Evolutionary conservation across 306 rosid genomes (phyloP).

Genomic region (Medicago arabica): DNA sequence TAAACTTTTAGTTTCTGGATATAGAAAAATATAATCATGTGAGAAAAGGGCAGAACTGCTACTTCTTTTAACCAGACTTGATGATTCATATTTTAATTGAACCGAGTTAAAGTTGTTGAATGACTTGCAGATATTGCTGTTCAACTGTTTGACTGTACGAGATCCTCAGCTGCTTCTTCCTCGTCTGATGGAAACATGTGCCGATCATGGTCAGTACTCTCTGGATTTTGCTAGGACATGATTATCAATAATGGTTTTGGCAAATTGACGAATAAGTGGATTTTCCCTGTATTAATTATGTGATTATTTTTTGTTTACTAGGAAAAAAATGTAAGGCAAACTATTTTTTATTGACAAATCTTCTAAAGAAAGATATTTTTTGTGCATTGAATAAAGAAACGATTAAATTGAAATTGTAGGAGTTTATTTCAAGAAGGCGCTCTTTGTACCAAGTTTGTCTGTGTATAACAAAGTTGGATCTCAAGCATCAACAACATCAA

Average conservation of each 20-base stretch:
- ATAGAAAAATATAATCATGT: background rate
- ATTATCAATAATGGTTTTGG: conserved; percentile 27
- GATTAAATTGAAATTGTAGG: conserved; percentile 57
- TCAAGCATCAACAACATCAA: conserved; percentile 51
- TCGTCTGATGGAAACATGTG: conserved; percentile 78
- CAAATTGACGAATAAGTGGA: background rate
- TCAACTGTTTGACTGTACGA: conserved; percentile 93
- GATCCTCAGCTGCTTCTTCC: conserved; percentile 95
- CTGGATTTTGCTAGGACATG: conserved; percentile 18
- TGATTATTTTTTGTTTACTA: conserved; percentile 2
- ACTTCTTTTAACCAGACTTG: conserved; percentile 16
- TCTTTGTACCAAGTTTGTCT: conserved; percentile 84
- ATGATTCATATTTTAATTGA: conserved; percentile 32
- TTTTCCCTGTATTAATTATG: background rate
- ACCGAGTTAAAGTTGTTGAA: conserved; percentile 36
- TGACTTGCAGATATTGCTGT: conserved; percentile 79
- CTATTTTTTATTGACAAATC: background rate
- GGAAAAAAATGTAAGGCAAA: conserved; percentile 4
- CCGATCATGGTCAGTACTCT: conserved; percentile 71
- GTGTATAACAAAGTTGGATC: conserved; percentile 80
- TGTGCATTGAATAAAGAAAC: conserved; percentile 12
- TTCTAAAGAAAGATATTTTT: conserved; percentile 9
- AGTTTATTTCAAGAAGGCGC: conserved; percentile 88
- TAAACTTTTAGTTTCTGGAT: conserved; percentile 28
- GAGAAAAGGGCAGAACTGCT: background rate